phyloP scores from a whole-genome alignment of 2,329 filamentous ascomycete species.

The Ophiostoma piceae region DNA sequence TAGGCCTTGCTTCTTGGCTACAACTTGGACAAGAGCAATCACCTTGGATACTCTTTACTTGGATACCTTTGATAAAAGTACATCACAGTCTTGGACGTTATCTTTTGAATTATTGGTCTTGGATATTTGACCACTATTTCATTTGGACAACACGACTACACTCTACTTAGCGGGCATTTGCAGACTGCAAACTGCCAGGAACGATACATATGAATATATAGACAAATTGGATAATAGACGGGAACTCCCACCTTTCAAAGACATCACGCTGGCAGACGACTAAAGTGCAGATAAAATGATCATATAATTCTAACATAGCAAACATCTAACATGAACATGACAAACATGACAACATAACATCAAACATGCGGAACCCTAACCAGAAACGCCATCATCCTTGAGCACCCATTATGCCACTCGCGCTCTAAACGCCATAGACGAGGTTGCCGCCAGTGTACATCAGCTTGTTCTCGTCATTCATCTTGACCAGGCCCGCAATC shows the following conservation, averaged over 20 bases:
- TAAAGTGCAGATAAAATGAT: not conserved
- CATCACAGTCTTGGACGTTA: not conserved
- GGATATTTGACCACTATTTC: not conserved
- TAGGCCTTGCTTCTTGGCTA: not conserved
- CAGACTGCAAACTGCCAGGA: not conserved
- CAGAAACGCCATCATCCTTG: slow-evolving; percentile 21
- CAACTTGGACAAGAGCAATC: too few species aligned
- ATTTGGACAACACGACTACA: not conserved
- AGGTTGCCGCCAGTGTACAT: slow-evolving; percentile 70
- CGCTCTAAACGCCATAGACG: slow-evolving; percentile 60
- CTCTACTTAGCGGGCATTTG: not conserved
- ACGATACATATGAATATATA: slow-evolving; percentile 9
- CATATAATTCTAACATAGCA: not conserved
- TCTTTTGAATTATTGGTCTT: not conserved
- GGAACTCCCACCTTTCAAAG: slow-evolving; percentile 3
- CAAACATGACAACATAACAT: slow-evolving; percentile 9
- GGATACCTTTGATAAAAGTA: not conserved
- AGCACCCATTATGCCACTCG: not conserved
- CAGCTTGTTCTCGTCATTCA: slow-evolving; percentile 81
- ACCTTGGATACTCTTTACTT: not conserved
- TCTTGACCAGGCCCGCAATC: slow-evolving; percentile 66
- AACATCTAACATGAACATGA: not conserved
- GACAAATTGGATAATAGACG: slow-evolving; percentile 5
- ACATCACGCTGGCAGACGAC: not conserved
- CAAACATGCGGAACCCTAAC: slow-evolving; percentile 14